phyloP scores from a whole-genome alignment of 2,329 filamentous ascomycete species.

The Bertia moriformis region DNA sequence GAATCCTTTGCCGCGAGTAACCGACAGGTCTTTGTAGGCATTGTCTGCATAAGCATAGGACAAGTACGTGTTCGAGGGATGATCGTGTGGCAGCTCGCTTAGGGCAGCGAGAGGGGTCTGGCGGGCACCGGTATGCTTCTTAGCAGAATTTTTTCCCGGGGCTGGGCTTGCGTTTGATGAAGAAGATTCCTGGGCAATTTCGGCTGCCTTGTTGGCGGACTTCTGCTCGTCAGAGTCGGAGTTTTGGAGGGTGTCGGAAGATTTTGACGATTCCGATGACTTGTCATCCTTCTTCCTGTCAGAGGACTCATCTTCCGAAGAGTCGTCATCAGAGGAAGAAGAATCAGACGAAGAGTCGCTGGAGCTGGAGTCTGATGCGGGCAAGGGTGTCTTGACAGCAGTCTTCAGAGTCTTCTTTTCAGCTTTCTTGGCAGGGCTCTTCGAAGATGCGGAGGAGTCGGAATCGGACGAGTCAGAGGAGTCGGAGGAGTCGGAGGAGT shows the following conservation, averaged over 20 bases:
- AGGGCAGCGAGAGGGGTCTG: not conserved
- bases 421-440: not conserved
- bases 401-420: constrained; percentile 1
- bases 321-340: not conserved
- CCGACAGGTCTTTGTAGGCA: not conserved
- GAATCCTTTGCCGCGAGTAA: constrained; percentile 1
- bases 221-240: not conserved
- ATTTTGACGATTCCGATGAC: not conserved
- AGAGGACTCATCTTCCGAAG: not conserved
- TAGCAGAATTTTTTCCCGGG: not conserved
- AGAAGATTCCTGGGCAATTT: not conserved
- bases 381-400: not conserved
- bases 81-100: not conserved
- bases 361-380: not conserved
- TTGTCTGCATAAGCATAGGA: not conserved
- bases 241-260: not conserved
- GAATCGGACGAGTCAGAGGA: not conserved
- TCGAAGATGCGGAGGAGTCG: not conserved
- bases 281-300: too few relatives aligned
- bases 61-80: not conserved
- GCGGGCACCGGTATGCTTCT: not conserved
- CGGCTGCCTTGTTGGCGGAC: not conserved
- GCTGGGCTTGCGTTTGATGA: not conserved
- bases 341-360: not conserved
- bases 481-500: not conserved